Evolutionary conservation across 169 alveolate species (phyloP).

Genomic region (Eimeria mitis): DNA sequence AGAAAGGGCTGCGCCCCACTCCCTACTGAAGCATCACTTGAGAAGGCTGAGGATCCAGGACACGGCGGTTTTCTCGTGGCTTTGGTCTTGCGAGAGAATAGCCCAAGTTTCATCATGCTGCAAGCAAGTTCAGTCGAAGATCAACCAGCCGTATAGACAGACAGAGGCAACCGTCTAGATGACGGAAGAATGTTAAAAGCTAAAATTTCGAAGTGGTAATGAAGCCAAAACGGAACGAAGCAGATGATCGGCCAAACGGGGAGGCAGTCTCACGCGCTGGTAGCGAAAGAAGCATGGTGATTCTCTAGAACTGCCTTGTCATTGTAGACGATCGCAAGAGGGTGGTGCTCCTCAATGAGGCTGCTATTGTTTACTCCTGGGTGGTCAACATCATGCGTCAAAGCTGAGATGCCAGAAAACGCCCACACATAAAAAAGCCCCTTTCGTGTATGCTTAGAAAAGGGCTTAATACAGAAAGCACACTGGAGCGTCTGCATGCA

Average conservation of each 20-base stretch:
- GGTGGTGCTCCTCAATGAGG: conserved; percentile 83
- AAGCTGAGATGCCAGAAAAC: conserved; percentile 84
- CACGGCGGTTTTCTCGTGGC: not conserved
- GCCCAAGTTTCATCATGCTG: conserved; percentile 70
- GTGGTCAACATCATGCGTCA: conserved; percentile 92
- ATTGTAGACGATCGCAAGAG: conserved; percentile 88
- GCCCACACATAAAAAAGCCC: not conserved
- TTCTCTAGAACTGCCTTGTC: conserved; percentile 90
- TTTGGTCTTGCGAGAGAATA: conserved; percentile 16
- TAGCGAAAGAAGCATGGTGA: conserved; percentile 88
- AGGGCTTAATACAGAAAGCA: not conserved
- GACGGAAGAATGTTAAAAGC: not conserved
- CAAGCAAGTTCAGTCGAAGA: not conserved
- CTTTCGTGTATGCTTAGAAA: not conserved
- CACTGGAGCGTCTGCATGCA: not conserved
- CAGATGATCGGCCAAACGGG: not conserved
- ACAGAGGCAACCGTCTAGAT: not conserved
- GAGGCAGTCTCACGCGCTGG: conserved; percentile 59
- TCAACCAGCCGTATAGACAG: not conserved
- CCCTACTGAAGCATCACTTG: not conserved
- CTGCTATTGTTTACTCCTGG: conserved; percentile 90
- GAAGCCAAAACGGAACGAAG: not conserved
- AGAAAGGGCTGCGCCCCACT: not conserved
- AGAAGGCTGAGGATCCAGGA: not conserved
- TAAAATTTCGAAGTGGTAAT: not conserved